Conservation (phyloP, 2,329 filamentous ascomycete genomes). For the Diaporthe sp. region DNA sequence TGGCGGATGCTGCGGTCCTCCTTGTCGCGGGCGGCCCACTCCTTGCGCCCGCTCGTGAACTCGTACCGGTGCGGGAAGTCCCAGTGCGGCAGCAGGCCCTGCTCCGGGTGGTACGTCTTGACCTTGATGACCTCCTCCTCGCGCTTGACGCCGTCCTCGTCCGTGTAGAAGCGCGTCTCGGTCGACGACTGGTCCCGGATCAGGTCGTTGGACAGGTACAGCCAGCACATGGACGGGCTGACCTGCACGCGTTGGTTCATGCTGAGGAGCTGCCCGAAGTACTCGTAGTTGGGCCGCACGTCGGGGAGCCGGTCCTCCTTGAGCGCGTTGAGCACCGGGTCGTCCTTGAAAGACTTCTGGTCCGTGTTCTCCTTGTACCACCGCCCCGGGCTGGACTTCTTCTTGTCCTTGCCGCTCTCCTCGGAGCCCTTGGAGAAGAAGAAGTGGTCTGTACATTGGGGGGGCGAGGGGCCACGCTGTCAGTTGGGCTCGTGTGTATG, state of each 20-base stretch:
- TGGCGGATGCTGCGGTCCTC: conserved; percentile 56
- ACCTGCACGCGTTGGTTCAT: conserved; percentile 67
- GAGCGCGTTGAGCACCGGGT: conserved; percentile 73
- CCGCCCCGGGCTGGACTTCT: conserved; percentile 44
- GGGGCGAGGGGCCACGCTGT: conserved; percentile 35
- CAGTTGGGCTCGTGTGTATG: conserved; percentile 39
- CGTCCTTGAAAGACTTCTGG: conserved; percentile 73
- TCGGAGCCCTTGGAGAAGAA: conserved; percentile 71
- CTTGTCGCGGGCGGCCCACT: conserved; percentile 58
- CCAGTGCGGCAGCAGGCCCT: conserved; percentile 53
- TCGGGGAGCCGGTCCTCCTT: conserved; percentile 69
- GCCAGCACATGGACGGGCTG: conserved; percentile 70
- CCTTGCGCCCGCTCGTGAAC: conserved; percentile 65
- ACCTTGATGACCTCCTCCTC: conserved; percentile 33
- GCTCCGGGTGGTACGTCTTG: conserved; percentile 39
- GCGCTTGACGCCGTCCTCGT: conserved; percentile 34
- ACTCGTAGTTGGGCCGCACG: conserved; percentile 73
- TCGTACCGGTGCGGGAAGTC: conserved; percentile 70
- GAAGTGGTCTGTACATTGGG: conserved; percentile 63
- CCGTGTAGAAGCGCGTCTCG: conserved; percentile 31
- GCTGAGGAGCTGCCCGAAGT: conserved; percentile 69
- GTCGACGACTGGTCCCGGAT: conserved; percentile 53
- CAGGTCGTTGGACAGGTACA: conserved; percentile 68
- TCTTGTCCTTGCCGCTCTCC: conserved; percentile 60
- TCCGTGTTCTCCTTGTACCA: conserved; percentile 51